Evolutionary conservation across 2,329 filamentous ascomycete genomes (phyloP).

Genomic region (Arthrobotrys entomopaga): DNA sequence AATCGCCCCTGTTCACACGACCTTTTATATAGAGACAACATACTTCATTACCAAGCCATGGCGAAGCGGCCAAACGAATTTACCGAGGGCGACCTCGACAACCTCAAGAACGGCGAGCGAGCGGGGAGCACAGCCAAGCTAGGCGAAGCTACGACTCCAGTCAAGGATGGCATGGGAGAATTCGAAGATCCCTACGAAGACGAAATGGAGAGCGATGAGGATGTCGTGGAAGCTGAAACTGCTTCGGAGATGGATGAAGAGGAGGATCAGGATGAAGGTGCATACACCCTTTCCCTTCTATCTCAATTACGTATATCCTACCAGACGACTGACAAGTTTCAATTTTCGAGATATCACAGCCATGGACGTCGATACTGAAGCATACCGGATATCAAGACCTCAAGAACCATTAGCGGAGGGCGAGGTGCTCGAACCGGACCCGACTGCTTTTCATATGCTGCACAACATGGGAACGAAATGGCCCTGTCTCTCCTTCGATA

Average conservation of each 20-base stretch:
- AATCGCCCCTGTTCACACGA: not conserved
- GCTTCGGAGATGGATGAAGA: conserved; percentile 83
- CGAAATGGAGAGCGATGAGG: conserved; percentile 90
- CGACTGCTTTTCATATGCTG: conserved; percentile 97
- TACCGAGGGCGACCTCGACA: conserved; percentile 53
- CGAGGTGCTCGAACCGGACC: conserved; percentile 88
- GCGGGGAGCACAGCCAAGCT: conserved; percentile 51
- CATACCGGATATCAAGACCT: conserved; percentile 93
- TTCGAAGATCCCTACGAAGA: conserved; percentile 71
- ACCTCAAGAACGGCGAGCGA: conserved; percentile 55
- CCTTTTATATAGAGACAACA: not conserved
- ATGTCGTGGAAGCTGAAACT: conserved; percentile 70
- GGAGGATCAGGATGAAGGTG: conserved; percentile 65
- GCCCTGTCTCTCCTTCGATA: conserved; percentile 96
- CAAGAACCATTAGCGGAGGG: conserved; percentile 79
- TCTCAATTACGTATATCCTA: not conserved
- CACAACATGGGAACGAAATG: conserved; percentile 93
- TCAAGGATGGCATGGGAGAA: conserved; percentile 68
- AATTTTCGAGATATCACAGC: conserved; percentile 66
- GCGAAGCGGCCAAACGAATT: conserved; percentile 50
- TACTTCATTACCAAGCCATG: conserved; percentile 24
- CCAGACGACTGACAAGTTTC: not conserved
- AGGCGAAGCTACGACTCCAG: conserved; percentile 64
- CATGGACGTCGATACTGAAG: conserved; percentile 94
- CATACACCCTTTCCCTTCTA: conserved; percentile 18